These are phyloP conservation scores for Venustampulla echinocandica DNA, from an alignment of 495 filamentous ascomycete genomes.

Conservation along the genomic window DNA sequence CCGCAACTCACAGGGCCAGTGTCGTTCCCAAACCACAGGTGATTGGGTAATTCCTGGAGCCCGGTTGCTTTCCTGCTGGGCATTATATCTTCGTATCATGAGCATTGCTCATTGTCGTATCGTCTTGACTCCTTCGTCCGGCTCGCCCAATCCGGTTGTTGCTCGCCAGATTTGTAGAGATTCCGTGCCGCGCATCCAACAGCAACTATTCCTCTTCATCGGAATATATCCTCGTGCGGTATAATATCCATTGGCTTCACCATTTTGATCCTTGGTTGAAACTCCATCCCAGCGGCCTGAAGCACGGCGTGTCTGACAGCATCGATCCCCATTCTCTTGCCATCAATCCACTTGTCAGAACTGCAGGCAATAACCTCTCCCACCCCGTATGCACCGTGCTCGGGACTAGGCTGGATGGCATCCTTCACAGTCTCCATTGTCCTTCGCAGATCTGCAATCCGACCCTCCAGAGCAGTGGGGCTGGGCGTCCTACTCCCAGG, in stretches of 20 bases:
- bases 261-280: constrained; percentile 6
- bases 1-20: too few species aligned
- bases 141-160: too few species aligned
- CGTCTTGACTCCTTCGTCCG: too few species aligned
- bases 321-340: constrained; percentile 22
- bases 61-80: too few species aligned
- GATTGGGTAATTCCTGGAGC: too few species aligned
- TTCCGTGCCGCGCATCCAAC: too few species aligned
- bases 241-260: constrained; percentile 16
- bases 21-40: too few species aligned
- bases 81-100: too few species aligned
- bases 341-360: constrained; percentile 18
- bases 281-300: constrained; percentile 16
- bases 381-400: constrained; percentile 15
- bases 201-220: neutral
- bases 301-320: constrained; percentile 22
- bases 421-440: constrained; percentile 19
- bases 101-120: too few species aligned
- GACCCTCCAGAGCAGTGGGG: constrained; percentile 6
- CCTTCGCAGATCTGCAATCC: constrained; percentile 12
- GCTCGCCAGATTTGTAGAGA: too few species aligned
- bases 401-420: constrained; percentile 9
- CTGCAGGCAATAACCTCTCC: constrained; percentile 24
- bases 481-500: constrained; percentile 9
- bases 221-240: constrained; percentile 18